Conservation (phyloP, 179 eudicot genomes). For the Kewa caespitosa region DNA sequence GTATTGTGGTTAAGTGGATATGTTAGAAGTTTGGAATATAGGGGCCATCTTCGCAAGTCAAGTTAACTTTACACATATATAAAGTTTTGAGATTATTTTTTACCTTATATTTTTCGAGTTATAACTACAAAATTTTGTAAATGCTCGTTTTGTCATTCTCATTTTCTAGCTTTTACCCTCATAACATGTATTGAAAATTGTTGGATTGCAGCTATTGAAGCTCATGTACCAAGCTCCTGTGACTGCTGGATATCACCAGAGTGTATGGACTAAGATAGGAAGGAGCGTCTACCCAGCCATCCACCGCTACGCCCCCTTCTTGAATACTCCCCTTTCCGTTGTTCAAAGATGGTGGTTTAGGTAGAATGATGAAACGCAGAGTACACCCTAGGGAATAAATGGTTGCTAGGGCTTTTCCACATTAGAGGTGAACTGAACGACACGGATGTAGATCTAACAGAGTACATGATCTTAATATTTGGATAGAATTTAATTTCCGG, state of each 20-base stretch:
- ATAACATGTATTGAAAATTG: constrained; percentile 13
- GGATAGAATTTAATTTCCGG: background rate
- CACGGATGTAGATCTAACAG: constrained; percentile 1
- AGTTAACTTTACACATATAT: too few relatives aligned
- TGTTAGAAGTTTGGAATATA: too few relatives aligned
- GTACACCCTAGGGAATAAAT: too few relatives aligned
- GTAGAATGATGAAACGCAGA: constrained; percentile 34
- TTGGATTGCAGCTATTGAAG: constrained; percentile 67
- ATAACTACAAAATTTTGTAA: too few relatives aligned
- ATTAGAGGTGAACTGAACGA: background rate
- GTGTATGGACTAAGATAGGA: constrained; percentile 83
- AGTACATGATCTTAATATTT: background rate
- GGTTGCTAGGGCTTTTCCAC: too few relatives aligned
- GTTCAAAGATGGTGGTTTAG: constrained; percentile 93
- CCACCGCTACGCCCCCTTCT: constrained; percentile 75
- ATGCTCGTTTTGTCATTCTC: too few relatives aligned
- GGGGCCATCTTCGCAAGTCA: too few relatives aligned
- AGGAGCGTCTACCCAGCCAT: constrained; percentile 55
- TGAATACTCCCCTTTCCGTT: constrained; percentile 59
- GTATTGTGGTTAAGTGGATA: too few relatives aligned
- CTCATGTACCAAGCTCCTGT: constrained; percentile 95
- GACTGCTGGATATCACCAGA: constrained; percentile 86
- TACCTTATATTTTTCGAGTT: too few relatives aligned
- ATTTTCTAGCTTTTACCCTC: too few relatives aligned
- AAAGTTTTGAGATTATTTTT: too few relatives aligned